These are phyloP conservation scores for Cordia subcordata DNA, from an alignment of 257 asterid species.

Conservation along the genomic window DNA sequence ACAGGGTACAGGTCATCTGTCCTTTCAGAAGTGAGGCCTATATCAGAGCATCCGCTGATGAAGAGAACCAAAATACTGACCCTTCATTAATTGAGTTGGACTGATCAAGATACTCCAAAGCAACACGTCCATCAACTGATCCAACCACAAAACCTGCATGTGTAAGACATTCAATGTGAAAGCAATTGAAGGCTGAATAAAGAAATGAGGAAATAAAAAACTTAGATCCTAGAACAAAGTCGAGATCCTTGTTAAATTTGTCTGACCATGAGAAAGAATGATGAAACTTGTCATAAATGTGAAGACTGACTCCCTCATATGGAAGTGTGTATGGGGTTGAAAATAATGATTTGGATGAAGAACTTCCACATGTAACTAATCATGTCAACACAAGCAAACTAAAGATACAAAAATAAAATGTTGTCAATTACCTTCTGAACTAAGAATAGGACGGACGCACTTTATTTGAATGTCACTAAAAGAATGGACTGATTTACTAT, in stretches of 20 bases:
- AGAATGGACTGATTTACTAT: slow-evolving; percentile 30
- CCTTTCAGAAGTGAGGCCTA: not conserved
- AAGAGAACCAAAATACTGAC: slow-evolving; percentile 47
- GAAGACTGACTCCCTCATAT: not conserved
- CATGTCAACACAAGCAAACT: not conserved
- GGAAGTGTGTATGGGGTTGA: no score
- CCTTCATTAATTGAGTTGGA: slow-evolving; percentile 44
- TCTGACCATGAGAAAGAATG: no score
- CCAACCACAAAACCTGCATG: slow-evolving; percentile 75
- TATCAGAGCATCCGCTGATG: not conserved
- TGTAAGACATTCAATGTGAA: slow-evolving; percentile 8
- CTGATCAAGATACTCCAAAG: slow-evolving; percentile 46
- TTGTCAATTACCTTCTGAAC: slow-evolving; percentile 58
- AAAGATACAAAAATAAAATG: slow-evolving; percentile 11
- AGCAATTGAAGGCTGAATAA: not conserved
- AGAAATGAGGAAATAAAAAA: not conserved
- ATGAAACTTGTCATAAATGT: not conserved
- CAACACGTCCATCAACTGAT: slow-evolving; percentile 80
- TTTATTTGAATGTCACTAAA: slow-evolving; percentile 40
- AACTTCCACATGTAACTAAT: not conserved
- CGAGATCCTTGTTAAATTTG: no score
- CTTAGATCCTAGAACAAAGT: no score
- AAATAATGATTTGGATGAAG: no score
- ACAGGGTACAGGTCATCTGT: not conserved
- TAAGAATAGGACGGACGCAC: slow-evolving; percentile 66